Base-by-base conservation (phyloP, 192 early-diverging fungal genomes). In the Podila epigama region DNA sequence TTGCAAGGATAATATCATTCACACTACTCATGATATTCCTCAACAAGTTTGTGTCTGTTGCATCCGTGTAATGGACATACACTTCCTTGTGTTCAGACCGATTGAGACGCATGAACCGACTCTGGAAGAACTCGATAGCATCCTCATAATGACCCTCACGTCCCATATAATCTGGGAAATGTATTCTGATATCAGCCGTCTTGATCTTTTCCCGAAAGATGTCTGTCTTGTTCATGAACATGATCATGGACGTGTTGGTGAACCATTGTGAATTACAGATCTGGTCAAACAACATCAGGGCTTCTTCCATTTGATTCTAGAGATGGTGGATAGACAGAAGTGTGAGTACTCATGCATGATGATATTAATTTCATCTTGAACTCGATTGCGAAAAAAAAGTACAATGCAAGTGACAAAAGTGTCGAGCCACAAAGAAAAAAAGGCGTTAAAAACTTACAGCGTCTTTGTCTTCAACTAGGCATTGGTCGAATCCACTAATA, bases 231-330 rank as follows among this genome's bases (percentile, higher is more conserved):
- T 89, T 89, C 66, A 89, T 59, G 32, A 89, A 88, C 33, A 89
- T 54, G 39, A 89, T 89, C 79, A 89, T 88, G 2, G 85, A 82
- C 11, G 88, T 89, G 42, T 84, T 80, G 35, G 80, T 69, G 68
- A 89, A 89, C 87, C 86, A 88, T 40, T 78, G 78, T 2, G 85
- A 87, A 41, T 89, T 89, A 63, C 85, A 86, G 34, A 88, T 85
- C 28, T 79, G 79, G 63, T 88, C 88, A 56, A 88, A 89, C 5
- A 89, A 51, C 75, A 86, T 84, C 50, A 89, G 39, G 1, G 85
- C 82, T 60, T 89, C 88, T 10, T 88, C 83, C 87, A 88, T 89
- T 68, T 85, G 85, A 53, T 83, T 86, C 91, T 96, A 84, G 18
- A 48, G 6, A 9, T 25, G n/a, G n/a, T n/a, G n/a, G n/a, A 1